Evolutionary conservation across 768 basidiomycete species (phyloP), one percentile per base, ranked within the genome.

Genomic region (Rhodotorula diobovata): DNA sequence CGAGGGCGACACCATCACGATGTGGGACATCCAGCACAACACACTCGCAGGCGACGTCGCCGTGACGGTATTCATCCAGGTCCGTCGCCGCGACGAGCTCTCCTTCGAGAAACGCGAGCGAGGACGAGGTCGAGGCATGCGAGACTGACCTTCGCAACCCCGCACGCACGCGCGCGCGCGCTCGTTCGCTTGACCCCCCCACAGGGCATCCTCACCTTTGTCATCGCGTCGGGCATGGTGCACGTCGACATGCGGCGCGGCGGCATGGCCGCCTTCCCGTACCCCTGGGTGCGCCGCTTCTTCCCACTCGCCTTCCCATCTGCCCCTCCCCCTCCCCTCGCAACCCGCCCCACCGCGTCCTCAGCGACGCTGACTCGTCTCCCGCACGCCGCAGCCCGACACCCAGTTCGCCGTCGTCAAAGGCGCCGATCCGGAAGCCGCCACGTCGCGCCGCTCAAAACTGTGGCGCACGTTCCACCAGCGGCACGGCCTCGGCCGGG

Each of bases 191-290:
- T n/a, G 9, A 12, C n/a, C 41, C 18, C 41, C 11, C 18, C 14
- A 18, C 69, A 72, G 63, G 76, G 76, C n/a, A 74, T 72, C 34
- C 59, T 76, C 10, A 74, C 76, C 9, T 76, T 76, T 55, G 58
- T 76, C 37, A 74, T 76, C 43, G 67, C 72, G 4, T 67, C 65
- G 1, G 67, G 61, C 12, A 66, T 76, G 70, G 76, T 76, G 6
- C 76, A 76, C 50, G 66, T 68, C 34, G 76, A 76, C 66, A 63
- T 72, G 67, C 67, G 76, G 10, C 65, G 57, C n/a, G 67, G 72
- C 39, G 57, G 51, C 0, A 72, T 75, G 58, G 46, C 56, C 4
- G 68, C 74, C 6, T 75, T 75, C 46, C 70, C 67, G 0, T 63
- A 68, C 39, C 67, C 65, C 1, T 76, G 71, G 68, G 61, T 62